Base-by-base conservation (phyloP, 345 rosid genomes). In the Citrus medica region DNA sequence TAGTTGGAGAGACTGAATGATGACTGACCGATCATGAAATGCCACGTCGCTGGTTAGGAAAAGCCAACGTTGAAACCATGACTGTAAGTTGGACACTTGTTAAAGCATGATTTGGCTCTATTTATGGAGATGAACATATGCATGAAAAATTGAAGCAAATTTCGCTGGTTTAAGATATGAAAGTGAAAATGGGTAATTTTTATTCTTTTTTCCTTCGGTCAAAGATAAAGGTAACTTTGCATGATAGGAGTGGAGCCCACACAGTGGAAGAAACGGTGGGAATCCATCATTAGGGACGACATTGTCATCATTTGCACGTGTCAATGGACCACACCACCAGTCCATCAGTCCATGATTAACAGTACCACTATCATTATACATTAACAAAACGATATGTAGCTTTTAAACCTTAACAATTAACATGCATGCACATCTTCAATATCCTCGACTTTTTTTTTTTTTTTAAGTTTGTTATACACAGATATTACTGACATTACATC, bases 211-310 rank as follows among this genome's bases (percentile, higher is more conserved):
- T 28, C 3, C 48, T 46, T 42, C 74, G 87, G 92, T 89, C 88
- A 85, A 85, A 85, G 83, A 64, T 7, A 73, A 79, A 84, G 75
- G 55, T 14, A 56, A n/a, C 63, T 37, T 28, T 51, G 83, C 80
- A 80, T 79, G 81, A 86, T 79, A 74, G 38, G 76, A 65, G 86
- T 82, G 88, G 88, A 73, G 30, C 90, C 92, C 89, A 86, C 88
- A 83, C 89, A 83, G 91, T 88, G 93, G 90, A 85, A 73, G 85
- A 84, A 86, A 77, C 91, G 91, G 91, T 90, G 91, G 85, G 82
- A 88, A 83, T 82, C 82, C 89, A 90, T 90, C 90, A 86, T 90
- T 85, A 80, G 73, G 73, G 38, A 85, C 83, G 83, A 90, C 88
- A 81, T 35, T 76, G 82, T 55, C 85, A 88, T 90, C 89, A 90